Percentiles rank a stretch among this genome's conserved stretches.
These are phyloP conservation scores for Camelina neglecta DNA, from an alignment of 345 rosid genomes.

Conservation along the genomic window DNA sequence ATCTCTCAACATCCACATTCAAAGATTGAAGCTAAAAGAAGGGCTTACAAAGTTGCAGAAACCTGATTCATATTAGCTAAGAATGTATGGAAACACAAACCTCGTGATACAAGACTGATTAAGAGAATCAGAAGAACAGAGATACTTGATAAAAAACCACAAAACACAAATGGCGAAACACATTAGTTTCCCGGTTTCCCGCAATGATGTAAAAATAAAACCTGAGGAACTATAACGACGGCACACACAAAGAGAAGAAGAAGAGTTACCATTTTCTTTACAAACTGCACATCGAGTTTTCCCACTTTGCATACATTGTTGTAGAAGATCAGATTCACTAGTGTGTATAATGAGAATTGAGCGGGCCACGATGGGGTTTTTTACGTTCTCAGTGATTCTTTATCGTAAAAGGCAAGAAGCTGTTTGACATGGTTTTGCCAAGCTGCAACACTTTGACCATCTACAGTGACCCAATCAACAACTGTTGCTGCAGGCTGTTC, in stretches of 20 bases:
- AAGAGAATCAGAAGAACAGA: slow-evolving; percentile 22
- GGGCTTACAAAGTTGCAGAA: slow-evolving; percentile 4
- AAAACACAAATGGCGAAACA: slow-evolving; percentile 19
- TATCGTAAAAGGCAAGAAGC: slow-evolving; percentile 82
- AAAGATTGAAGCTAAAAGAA: not conserved
- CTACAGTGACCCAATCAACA: slow-evolving; percentile 89
- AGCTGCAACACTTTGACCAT: slow-evolving; percentile 79
- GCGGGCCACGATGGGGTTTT: not conserved
- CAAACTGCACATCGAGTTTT: slow-evolving; percentile 15
- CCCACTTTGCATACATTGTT: not conserved
- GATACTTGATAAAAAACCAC: not conserved
- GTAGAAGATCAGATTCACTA: slow-evolving; percentile 4
- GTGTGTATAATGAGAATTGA: not conserved
- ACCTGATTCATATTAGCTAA: not conserved
- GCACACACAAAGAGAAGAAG: not conserved
- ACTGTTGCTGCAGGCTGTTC: slow-evolving; percentile 93
- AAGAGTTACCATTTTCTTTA: slow-evolving; percentile 24
- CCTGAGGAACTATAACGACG: slow-evolving; percentile 2
- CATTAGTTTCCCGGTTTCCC: not conserved
- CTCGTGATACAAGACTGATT: slow-evolving; percentile 29
- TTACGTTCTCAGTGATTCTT: slow-evolving; percentile 45
- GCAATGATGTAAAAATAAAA: not conserved
- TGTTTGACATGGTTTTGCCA: slow-evolving; percentile 93
- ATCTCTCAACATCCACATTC: slow-evolving; percentile 6
- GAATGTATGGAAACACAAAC: slow-evolving; percentile 19